Conservation (phyloP, 1,284 basidiomycete genomes). For the Ganoderma lingzhi region DNA sequence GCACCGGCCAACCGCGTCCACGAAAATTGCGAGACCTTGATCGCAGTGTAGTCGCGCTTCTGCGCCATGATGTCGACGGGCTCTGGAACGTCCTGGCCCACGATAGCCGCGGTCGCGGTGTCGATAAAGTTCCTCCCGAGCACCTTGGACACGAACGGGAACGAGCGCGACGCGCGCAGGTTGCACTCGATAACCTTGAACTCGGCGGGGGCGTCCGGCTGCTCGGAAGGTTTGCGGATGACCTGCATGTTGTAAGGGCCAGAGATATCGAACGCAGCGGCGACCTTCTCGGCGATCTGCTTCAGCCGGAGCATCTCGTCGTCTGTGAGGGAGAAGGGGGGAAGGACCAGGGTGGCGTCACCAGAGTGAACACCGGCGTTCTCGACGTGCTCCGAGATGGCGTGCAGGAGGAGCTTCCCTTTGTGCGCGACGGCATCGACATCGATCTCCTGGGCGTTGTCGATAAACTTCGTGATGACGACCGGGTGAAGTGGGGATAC, state of each 20-base stretch:
- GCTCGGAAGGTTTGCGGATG: slow-evolving; percentile 83
- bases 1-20: slow-evolving; percentile 96
- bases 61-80: slow-evolving; percentile 95
- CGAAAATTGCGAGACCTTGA: slow-evolving; percentile 99
- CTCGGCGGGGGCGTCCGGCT: slow-evolving; percentile 63
- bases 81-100: slow-evolving; percentile 89
- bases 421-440: slow-evolving; percentile 97
- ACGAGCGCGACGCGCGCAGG: slow-evolving; percentile 95
- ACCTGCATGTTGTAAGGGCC: slow-evolving; percentile 99
- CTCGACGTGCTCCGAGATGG: slow-evolving; percentile 98
- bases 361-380: slow-evolving; percentile 99
- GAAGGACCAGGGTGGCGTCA: slow-evolving; percentile 97
- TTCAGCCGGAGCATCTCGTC: slow-evolving; percentile 90
- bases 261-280: slow-evolving; percentile 93
- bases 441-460: slow-evolving; percentile 97
- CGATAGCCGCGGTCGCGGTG: slow-evolving; percentile 92
- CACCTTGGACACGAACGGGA: slow-evolving; percentile 99
- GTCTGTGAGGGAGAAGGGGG: slow-evolving; percentile 88
- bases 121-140: slow-evolving; percentile 98
- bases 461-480: slow-evolving; percentile 99
- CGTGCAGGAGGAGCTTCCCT: slow-evolving; percentile 94
- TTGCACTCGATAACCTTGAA: slow-evolving; percentile 99
- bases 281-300: slow-evolving; percentile 95
- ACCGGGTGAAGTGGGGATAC: slow-evolving; percentile 98
- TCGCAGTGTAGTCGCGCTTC: slow-evolving; percentile 91